These are phyloP conservation scores for Talaromyces trachyspermus DNA, from an alignment of 495 filamentous ascomycete genomes.

Conservation along the genomic window DNA sequence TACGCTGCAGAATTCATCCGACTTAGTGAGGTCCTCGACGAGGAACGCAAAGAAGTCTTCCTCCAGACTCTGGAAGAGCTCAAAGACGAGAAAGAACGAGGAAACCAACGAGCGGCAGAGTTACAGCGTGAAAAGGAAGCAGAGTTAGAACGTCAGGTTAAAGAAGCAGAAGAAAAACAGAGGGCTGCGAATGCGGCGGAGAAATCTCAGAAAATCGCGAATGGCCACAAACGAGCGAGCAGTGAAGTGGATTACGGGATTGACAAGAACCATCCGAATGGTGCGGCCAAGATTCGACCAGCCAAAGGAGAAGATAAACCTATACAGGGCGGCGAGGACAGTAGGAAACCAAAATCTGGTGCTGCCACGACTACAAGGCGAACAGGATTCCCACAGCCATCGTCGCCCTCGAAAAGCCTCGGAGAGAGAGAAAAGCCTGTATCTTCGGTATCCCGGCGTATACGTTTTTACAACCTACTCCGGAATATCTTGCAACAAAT, in stretches of 20 bases:
- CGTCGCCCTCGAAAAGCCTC: slow-evolving; percentile 27
- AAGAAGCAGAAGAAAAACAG: slow-evolving; percentile 47
- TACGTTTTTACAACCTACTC: slow-evolving; percentile 38
- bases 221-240: slow-evolving; percentile 39
- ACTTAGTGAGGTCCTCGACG: slow-evolving; percentile 76
- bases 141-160: slow-evolving; percentile 36
- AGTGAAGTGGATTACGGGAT: slow-evolving; percentile 50
- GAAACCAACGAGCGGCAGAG: slow-evolving; percentile 60
- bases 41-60: slow-evolving; percentile 83
- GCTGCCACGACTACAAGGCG: slow-evolving; percentile 19
- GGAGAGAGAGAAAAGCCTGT: slow-evolving; percentile 32
- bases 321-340: slow-evolving; percentile 10
- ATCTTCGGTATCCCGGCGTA: slow-evolving; percentile 23
- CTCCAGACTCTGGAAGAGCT: slow-evolving; percentile 56
- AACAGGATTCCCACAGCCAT: slow-evolving; percentile 25
- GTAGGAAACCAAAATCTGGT: slow-evolving; percentile 18
- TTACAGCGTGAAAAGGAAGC: slow-evolving; percentile 55
- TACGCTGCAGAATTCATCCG: slow-evolving; percentile 87
- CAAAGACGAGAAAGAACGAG: slow-evolving; percentile 61
- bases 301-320: slow-evolving; percentile 23
- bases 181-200: slow-evolving; percentile 48
- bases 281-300: slow-evolving; percentile 25
- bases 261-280: slow-evolving; percentile 35
- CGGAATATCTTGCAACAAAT: slow-evolving; percentile 57
- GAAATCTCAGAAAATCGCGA: slow-evolving; percentile 32